Evolutionary conservation across 2,329 filamentous ascomycete genomes (phyloP), one percentile per base, ranked within the genome.

Genomic region (Aureobasidium musti): DNA sequence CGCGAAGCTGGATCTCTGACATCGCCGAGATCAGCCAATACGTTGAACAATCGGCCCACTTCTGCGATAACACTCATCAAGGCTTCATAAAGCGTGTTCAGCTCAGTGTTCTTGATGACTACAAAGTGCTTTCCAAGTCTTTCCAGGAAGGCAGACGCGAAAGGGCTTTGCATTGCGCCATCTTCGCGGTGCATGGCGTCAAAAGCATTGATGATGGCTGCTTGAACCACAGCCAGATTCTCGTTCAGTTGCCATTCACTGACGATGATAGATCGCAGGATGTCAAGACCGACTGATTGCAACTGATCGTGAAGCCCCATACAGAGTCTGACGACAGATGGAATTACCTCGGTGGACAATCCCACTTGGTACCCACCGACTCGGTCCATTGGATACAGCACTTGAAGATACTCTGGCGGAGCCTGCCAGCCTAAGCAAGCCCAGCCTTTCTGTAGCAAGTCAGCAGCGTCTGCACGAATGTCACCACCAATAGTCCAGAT

Each of bases 401-500:
- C 41, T 66, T 84, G 82, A 70, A 86, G 85, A 75, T 97, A 93
- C 67, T 98, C 94, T 1, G 83, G 78, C 37, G 85, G 91, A 0
- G 92, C 91, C 72, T 99, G 94, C 95, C 95, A 99, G 14, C 96
- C 95, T 69, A 99, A 96, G 21, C 92, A 91, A 74, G 97, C 91
- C 95, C 95, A 99, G 6, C 90, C 94, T 33, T 87, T 86, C 68
- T 90, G 87, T 39, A 99, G 81, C 10, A 99, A 82, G 60, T 94
- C 91, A 4, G 95, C 94, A 19, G 96, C 95, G 70, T 92, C 86
- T 76, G 98, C 93, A 66, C 95, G 86, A 60, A 99, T 92, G 78
- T 99, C 96, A 6, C 95, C 95, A 4, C 94, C 95, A 75, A 99
- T 97, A 80, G 98, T 99, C 95, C 96, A 99, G 1, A 98, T 94